phyloP scores from a whole-genome alignment of 1,139 yeast species.

The Yamadazyma aaseri region DNA sequence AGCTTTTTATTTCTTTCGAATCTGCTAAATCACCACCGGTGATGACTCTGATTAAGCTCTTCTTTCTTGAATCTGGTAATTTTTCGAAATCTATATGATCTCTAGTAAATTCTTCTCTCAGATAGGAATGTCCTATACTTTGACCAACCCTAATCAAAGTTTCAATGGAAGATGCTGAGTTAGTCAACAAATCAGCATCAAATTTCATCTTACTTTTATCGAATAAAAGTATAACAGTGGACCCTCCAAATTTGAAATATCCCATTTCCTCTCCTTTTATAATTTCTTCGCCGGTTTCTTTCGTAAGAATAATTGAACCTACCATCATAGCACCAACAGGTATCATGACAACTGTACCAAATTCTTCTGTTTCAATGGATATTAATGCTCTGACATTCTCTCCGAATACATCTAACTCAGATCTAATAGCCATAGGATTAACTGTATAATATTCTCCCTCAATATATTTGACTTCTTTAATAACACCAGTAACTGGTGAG shows the following conservation, averaged over 20 bases:
- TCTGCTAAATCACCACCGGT: conserved; percentile 52
- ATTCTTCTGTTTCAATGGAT: conserved; percentile 69
- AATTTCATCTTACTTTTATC: conserved; percentile 42
- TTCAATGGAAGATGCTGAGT: conserved; percentile 70
- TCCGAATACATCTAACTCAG: conserved; percentile 87
- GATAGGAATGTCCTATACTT: conserved; percentile 78
- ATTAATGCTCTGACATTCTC: conserved; percentile 80
- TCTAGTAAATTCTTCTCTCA: conserved; percentile 49
- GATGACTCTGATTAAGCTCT: conserved; percentile 57
- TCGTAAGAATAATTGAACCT: conserved; percentile 79
- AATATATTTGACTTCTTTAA: conserved; percentile 65
- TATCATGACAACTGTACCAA: conserved; percentile 75
- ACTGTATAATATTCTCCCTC: conserved; percentile 95
- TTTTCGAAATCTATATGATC: conserved; percentile 44
- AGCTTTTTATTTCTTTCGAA: conserved; percentile 31
- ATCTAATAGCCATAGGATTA: conserved; percentile 94
- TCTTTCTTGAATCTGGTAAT: conserved; percentile 48
- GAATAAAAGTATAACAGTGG: conserved; percentile 68
- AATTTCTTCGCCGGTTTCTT: conserved; percentile 57
- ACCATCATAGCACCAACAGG: conserved; percentile 99
- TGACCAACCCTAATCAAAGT: conserved; percentile 87
- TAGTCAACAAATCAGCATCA: conserved; percentile 71
- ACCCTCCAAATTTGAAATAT: conserved; percentile 94
- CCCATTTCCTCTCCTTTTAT: conserved; percentile 83
- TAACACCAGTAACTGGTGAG: conserved; percentile 73